phyloP scores from a whole-genome alignment of 345 rosid genomes.

The Streptanthus diversifolius region DNA sequence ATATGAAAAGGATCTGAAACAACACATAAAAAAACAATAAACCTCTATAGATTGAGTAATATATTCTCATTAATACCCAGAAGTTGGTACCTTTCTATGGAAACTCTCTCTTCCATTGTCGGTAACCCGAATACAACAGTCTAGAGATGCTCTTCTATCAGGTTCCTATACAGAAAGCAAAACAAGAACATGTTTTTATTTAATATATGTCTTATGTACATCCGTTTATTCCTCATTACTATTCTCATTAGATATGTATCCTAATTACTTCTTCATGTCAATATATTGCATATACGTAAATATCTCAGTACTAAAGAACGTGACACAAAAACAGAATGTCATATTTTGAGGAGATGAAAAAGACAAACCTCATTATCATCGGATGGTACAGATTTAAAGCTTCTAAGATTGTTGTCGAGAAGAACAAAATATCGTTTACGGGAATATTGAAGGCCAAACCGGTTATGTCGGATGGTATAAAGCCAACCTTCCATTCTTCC shows the following conservation, averaged over 20 bases:
- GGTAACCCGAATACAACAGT: slow-evolving; percentile 69
- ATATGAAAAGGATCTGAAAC: slow-evolving; percentile 74
- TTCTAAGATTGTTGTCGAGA: slow-evolving; percentile 51
- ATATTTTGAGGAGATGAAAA: background rate
- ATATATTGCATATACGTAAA: background rate
- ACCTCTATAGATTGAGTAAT: background rate
- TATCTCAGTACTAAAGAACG: background rate
- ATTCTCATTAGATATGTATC: background rate
- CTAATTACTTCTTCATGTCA: background rate
- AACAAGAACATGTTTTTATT: background rate
- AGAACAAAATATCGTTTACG: slow-evolving; percentile 79
- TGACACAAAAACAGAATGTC: slow-evolving; percentile 9
- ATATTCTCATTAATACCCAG: background rate
- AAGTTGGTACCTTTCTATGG: slow-evolving; percentile 58
- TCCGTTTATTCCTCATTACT: background rate
- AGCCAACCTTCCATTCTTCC: slow-evolving; percentile 92
- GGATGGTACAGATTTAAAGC: slow-evolving; percentile 58
- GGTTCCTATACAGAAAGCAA: slow-evolving; percentile 47
- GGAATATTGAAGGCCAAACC: slow-evolving; percentile 73
- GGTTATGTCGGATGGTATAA: slow-evolving; percentile 63
- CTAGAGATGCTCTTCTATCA: slow-evolving; percentile 62
- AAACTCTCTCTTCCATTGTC: slow-evolving; percentile 93
- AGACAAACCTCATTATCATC: slow-evolving; percentile 49
- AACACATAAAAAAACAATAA: slow-evolving; percentile 23
- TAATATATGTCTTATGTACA: background rate